These are phyloP conservation scores for Larix sibirica DNA, from an alignment of 83 land plant genomes.

Conservation along the genomic window DNA sequence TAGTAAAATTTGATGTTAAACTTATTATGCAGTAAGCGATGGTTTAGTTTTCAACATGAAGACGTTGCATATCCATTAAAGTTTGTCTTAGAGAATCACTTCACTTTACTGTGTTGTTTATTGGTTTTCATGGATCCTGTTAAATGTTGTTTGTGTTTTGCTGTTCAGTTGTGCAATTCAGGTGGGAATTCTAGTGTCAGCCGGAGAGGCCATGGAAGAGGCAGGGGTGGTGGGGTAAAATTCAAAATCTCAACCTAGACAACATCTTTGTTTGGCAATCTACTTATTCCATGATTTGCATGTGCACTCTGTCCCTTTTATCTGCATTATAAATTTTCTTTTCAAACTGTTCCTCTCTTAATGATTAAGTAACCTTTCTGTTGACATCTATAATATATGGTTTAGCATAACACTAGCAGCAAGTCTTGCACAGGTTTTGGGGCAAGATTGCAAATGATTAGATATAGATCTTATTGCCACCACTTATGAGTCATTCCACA, in stretches of 20 bases:
- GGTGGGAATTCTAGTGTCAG: conserved; percentile 4
- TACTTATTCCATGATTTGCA: not conserved
- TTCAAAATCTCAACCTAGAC: not conserved
- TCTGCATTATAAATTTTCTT: not conserved
- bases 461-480: not conserved
- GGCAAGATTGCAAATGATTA: not conserved
- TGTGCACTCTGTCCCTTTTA: not conserved
- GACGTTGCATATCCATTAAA: not conserved
- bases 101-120: not conserved
- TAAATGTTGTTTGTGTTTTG: not conserved
- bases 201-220: conserved; percentile 10
- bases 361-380: not conserved
- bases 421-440: not conserved
- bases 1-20: not conserved
- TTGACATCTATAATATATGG: not conserved
- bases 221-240: conserved; percentile 13
- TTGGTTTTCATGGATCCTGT: not conserved
- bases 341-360: not conserved
- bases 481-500: not conserved
- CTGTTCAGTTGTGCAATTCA: not conserved
- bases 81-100: not conserved
- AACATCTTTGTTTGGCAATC: not conserved
- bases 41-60: not conserved
- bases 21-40: not conserved
- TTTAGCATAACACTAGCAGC: not conserved